Base-by-base conservation (phyloP, 305 asterid species). In the Plantago coronopus region DNA sequence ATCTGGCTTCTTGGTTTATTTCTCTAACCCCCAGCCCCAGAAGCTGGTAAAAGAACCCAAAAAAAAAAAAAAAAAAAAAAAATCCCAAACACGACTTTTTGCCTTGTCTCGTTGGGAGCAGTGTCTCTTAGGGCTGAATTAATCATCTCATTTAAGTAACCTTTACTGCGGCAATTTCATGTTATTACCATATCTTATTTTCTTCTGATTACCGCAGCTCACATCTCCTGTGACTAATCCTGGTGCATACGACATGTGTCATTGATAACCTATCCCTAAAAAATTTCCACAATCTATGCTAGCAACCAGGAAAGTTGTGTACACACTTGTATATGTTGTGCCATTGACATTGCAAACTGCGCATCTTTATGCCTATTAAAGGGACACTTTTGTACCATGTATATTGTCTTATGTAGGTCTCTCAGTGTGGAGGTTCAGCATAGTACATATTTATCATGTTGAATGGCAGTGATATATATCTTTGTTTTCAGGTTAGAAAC, bases 401-500 rank as follows among this genome's bases (percentile, higher is more conserved):
- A n/a, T n/a, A n/a, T n/a, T n/a, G n/a, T n/a, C 61, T 59, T 31
- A 27, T 48, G 5, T 16, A 34, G 55, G 5, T 18, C 29, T 38
- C 43, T 40, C 21, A 4, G 19, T n/a, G 19, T n/a, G n/a, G n/a
- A n/a, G n/a, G n/a, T n/a, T n/a, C n/a, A n/a, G n/a, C n/a, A n/a
- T n/a, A n/a, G n/a, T n/a, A n/a, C n/a, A n/a, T n/a, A n/a, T n/a
- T 34, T 34, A 34, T 7, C 40, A 0, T 34, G 0, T 34, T 6
- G 40, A 34, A 34, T 34, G 40, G 9, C 40, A 12, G 11, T 7
- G 7, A 40, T 17, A 8, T 11, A 17, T 16, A 19, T 31, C 63
- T 68, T 34, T 60, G n/a, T 64, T 72, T 74, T 65, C 85, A 93
- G 99, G 85, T 69, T 93, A 68, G 99, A 93, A 70, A 93, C 97